Evolutionary conservation across 805 yeast genomes (phyloP).

Genomic region (Saturnispora gosingensis): DNA sequence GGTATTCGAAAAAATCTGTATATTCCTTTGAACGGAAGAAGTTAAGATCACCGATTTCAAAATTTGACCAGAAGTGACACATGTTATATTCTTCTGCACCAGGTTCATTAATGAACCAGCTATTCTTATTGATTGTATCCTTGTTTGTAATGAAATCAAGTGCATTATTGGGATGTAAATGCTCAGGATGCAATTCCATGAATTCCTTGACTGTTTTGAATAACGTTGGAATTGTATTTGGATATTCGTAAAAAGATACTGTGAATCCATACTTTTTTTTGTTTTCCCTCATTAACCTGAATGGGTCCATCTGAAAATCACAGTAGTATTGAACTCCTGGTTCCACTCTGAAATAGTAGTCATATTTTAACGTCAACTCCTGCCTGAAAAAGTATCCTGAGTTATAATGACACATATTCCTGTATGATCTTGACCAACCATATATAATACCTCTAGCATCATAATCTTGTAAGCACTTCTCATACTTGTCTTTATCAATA

Average conservation of each 20-base stretch:
- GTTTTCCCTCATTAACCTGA: slow-evolving; percentile 66
- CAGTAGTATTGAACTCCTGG: slow-evolving; percentile 86
- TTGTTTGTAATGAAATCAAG: slow-evolving; percentile 48
- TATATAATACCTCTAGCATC: slow-evolving; percentile 44
- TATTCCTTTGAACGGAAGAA: slow-evolving; percentile 64
- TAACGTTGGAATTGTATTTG: slow-evolving; percentile 75
- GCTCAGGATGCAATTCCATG: slow-evolving; percentile 46
- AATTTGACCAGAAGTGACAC: slow-evolving; percentile 85
- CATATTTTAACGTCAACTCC: slow-evolving; percentile 58
- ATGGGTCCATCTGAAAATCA: slow-evolving; percentile 84
- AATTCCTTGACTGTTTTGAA: slow-evolving; percentile 70
- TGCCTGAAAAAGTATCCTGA: slow-evolving; percentile 86
- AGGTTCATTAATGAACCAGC: slow-evolving; percentile 20
- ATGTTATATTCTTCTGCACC: slow-evolving; percentile 53
- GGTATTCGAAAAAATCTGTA: slow-evolving; percentile 47
- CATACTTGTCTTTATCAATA: slow-evolving; percentile 52
- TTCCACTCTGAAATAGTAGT: slow-evolving; percentile 92
- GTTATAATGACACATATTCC: slow-evolving; percentile 95
- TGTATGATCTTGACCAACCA: slow-evolving; percentile 57
- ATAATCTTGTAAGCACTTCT: slow-evolving; percentile 37
- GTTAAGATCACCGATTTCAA: slow-evolving; percentile 64
- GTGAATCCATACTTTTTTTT: slow-evolving; percentile 82
- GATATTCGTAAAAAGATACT: slow-evolving; percentile 72
- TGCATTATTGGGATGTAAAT: slow-evolving; percentile 56
- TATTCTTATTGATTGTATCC: slow-evolving; percentile 37